Base-by-base conservation (phyloP, 371 early-diverging fungal species). In the Mucor ambiguus region DNA sequence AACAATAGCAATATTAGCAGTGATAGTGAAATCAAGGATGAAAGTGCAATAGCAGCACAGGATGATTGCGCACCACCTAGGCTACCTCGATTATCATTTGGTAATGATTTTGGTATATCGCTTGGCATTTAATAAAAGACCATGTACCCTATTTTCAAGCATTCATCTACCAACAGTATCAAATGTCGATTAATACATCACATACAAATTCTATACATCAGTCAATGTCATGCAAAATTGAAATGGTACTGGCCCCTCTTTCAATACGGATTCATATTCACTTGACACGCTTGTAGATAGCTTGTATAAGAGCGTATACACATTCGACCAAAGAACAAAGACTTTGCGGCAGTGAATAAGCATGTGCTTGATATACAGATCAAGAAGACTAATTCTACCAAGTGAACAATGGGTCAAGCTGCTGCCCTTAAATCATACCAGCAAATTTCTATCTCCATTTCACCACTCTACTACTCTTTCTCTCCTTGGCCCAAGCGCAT, bases 31-130 rank as follows among this genome's bases (percentile, higher is more conserved):
- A 22, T 26, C 48, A 59, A 61, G 46, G 46, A 46, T 46, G 22
- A 20, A 22, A 35, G 22, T 16, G 22, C 7, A 26, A 18, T 16
- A 38, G 14, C 7, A 35, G 9, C 26, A 29, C 44, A 63, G 46
- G 56, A 52, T n/a, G 63, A 63, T 46, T 32, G 33, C 52, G 49
- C 54, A 1, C 69, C 73, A 26, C 73, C 73, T 22, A 66, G 49
- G 30, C 37, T 73, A 57, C 73, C 73, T 4, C 60, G 73, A 46
- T 46, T 73, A 28, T 73, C 73, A 2, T 73, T 73, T 69, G 73
- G 73, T 3, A 67, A 55, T 14, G 73, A 69, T 55, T 67, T 73
- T 52, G 62, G 67, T 33, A 66, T 65, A 1, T 72, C 68, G 8
- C 48, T 72, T 11, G 68, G 68, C 0, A 41, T 72, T 57, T 57